Evolutionary conservation across 1,139 yeast species (phyloP).

Genomic region (Taphrina populina): DNA sequence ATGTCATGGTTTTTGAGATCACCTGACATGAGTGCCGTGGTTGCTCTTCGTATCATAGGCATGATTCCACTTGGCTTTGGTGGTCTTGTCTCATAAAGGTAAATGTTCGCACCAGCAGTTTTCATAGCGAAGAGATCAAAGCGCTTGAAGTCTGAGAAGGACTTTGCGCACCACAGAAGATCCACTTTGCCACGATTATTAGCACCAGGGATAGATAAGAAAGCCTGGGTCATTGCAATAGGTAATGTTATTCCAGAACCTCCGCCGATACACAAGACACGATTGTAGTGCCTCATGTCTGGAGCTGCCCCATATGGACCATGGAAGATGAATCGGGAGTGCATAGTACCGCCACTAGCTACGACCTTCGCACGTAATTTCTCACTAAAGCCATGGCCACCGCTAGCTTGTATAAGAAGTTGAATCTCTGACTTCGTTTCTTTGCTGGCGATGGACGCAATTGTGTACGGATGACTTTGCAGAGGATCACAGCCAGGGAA

Average conservation of each 20-base stretch:
- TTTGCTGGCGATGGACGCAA: constrained; percentile 1
- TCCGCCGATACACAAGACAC: constrained; percentile 10
- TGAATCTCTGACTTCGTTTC: neutral
- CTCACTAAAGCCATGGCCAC: constrained; percentile 5
- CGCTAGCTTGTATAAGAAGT: neutral
- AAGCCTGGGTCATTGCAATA: constrained; percentile 9
- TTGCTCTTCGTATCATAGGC: neutral
- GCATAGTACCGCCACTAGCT: neutral
- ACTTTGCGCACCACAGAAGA: neutral
- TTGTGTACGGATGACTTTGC: constrained; percentile 16
- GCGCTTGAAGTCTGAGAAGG: constrained; percentile 4
- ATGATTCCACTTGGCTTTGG: constrained; percentile 1
- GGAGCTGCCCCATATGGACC: constrained; percentile 17
- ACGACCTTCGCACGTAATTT: constrained; percentile 5
- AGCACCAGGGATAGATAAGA: neutral
- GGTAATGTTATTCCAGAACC: constrained; percentile 23
- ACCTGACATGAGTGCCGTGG: neutral
- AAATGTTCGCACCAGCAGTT: constrained; percentile 5
- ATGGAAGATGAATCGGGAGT: neutral
- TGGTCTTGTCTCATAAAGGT: constrained; percentile 4
- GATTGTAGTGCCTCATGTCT: constrained; percentile 5
- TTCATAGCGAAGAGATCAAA: constrained; percentile 3
- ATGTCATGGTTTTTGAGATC: no score
- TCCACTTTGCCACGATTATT: neutral
- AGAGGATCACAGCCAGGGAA: constrained; percentile 8